Evolutionary conservation across 2,329 filamentous ascomycete species (phyloP), one percentile per base, ranked within the genome.

Genomic region (Xylariaceae sp.): DNA sequence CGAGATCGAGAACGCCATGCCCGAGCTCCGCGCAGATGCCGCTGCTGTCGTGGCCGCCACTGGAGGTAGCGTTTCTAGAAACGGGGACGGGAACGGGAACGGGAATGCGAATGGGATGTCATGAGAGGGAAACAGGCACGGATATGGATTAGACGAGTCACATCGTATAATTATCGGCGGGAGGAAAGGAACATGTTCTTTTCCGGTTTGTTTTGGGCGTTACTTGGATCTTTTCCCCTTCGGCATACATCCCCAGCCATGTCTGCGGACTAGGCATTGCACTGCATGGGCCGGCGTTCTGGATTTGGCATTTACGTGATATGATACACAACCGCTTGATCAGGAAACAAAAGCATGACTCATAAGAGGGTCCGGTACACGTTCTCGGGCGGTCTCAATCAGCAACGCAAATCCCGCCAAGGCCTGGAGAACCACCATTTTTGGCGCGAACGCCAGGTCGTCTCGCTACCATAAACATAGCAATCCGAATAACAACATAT

Each of bases 1-100:
- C 49, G 76, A 85, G 68, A 80, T 85, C 68, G 71, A 71, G 37
- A 68, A 68, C 37, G 80, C 80, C 16, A 76, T 85, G 76, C 83
- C 83, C 6, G 83, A 85, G 76, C 65, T 85, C 60, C 64, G 70
- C 30, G 75, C 71, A 2, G 81, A 85, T 56, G 76, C 83, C 13
- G 72, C 71, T 9, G 65, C 68, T 36, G 77, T 85, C 8, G 59
- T 84, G 6, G 73, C 71, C 56, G 74, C 71, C 3, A 81, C 79
- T 0, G 73, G 73, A 1, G 44, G 45, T 3, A 50, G 39, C 21
- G 51, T 26, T 9, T 13, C 32, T 34, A 10, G 32, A 9, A 9
- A 5, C 32, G 29, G 22, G 12, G 18, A 12, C 5, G 34, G 16
- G 8, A 49, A 30, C 10, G 15, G 2, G 19, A 43, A 37, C 37